These are phyloP conservation scores for Linaria vulgaris DNA, from an alignment of 257 asterid genomes.

Conservation along the genomic window DNA sequence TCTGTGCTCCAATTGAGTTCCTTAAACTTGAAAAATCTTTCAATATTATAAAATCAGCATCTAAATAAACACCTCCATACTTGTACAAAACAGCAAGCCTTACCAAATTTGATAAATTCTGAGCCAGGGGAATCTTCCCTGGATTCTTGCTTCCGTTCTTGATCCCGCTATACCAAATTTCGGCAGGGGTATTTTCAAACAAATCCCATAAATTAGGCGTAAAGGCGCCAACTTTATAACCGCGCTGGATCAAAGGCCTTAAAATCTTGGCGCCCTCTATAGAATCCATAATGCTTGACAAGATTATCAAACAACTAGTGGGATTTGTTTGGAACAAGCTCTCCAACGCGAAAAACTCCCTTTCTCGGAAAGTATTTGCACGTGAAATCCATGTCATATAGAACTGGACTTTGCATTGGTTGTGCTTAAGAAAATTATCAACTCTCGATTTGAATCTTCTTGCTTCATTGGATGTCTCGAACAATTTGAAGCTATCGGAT, in stretches of 20 bases:
- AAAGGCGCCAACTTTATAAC: conserved; percentile 41
- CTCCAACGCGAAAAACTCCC: conserved; percentile 50
- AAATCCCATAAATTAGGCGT: conserved; percentile 42
- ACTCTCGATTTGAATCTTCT: conserved; percentile 33
- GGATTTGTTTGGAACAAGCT: conserved; percentile 58
- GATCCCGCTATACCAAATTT: conserved; percentile 50
- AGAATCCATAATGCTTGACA: conserved; percentile 62
- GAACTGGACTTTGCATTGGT: conserved; percentile 37
- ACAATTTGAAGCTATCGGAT: conserved; percentile 22
- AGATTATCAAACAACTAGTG: conserved; percentile 45
- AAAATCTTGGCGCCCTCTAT: conserved; percentile 32
- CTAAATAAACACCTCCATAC: conserved; percentile 70
- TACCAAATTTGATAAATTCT: conserved; percentile 63
- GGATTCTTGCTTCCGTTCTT: conserved; percentile 47
- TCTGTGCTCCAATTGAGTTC: conserved; percentile 70
- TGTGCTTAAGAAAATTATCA: conserved; percentile 20
- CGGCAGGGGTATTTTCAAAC: conserved; percentile 49
- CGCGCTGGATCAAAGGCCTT: conserved; percentile 41
- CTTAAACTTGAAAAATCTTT: conserved; percentile 49
- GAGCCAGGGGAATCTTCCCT: conserved; percentile 58
- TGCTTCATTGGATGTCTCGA: conserved; percentile 6
- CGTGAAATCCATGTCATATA: conserved; percentile 65
- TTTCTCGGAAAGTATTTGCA: conserved; percentile 25
- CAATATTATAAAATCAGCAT: conserved; percentile 60
- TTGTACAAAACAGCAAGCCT: conserved; percentile 60